Evolutionary conservation across 176 grass and related monocot genomes (phyloP).

Genomic region (Pharus latifolius): DNA sequence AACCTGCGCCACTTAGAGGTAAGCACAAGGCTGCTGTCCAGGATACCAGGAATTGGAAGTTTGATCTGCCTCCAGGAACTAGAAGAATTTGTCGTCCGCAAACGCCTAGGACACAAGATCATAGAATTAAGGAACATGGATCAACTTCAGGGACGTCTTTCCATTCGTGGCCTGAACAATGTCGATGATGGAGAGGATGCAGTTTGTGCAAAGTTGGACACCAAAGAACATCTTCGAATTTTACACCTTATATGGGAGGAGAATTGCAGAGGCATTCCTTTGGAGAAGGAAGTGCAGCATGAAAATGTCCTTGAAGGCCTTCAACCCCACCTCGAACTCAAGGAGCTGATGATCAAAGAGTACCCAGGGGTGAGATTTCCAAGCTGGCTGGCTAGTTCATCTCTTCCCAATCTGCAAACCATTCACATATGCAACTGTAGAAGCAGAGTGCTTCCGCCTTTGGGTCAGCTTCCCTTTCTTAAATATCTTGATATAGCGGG

Average conservation of each 20-base stretch:
- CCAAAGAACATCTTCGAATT: conserved; percentile 47
- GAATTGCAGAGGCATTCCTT: neutral
- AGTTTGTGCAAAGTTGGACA: conserved; percentile 28
- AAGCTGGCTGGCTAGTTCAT: conserved; percentile 37
- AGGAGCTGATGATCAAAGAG: conserved; percentile 45
- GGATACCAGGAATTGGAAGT: conserved; percentile 40
- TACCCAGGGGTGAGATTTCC: conserved; percentile 28
- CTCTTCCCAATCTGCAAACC: conserved; percentile 39
- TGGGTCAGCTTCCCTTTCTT: conserved; percentile 60
- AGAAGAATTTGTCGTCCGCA: conserved; percentile 46
- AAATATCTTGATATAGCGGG: conserved; percentile 45
- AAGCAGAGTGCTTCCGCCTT: conserved; percentile 33
- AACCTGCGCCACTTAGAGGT: conserved; percentile 51
- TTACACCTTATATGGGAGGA: conserved; percentile 52
- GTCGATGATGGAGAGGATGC: conserved; percentile 33
- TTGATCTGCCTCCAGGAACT: conserved; percentile 58
- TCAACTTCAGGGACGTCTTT: conserved; percentile 45
- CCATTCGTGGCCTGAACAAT: conserved; percentile 53
- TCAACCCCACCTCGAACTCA: conserved; percentile 46
- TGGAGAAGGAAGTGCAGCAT: conserved; percentile 23
- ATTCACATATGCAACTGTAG: conserved; percentile 45
- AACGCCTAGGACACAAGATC: conserved; percentile 24
- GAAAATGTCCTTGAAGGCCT: conserved; percentile 48
- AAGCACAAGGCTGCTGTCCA: conserved; percentile 11
- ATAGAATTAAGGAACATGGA: conserved; percentile 52